Conservation (phyloP, 768 basidiomycete genomes). For the Leccinum longicurvipes region DNA sequence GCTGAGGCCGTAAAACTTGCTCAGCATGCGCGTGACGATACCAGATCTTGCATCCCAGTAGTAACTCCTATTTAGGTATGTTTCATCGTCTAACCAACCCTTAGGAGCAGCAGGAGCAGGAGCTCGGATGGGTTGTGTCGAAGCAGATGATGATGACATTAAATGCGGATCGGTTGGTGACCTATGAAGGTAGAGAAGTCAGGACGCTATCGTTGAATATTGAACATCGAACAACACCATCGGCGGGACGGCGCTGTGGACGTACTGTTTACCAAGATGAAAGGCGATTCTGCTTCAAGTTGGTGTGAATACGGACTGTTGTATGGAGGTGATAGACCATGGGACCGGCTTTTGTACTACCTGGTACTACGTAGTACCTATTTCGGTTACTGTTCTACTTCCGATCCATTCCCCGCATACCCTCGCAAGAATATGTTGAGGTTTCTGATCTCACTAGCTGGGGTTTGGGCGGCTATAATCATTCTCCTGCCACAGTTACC, state of each 20-base stretch:
- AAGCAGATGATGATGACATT: background rate
- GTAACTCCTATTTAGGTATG: background rate
- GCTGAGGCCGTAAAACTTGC: background rate
- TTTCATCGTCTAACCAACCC: constrained; percentile 1
- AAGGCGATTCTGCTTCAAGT: too few relatives aligned
- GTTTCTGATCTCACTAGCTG: too few relatives aligned
- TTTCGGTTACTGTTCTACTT: too few relatives aligned
- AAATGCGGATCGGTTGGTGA: background rate
- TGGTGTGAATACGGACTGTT: too few relatives aligned
- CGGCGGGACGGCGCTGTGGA: background rate
- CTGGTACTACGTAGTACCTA: too few relatives aligned
- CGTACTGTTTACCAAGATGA: background rate
- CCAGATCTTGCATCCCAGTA: background rate
- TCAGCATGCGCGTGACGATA: background rate
- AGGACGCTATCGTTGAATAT: background rate
- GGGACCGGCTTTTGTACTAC: too few relatives aligned
- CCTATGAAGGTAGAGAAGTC: background rate
- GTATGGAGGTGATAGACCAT: too few relatives aligned
- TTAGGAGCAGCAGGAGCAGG: background rate
- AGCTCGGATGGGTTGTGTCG: background rate
- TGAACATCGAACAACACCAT: background rate
- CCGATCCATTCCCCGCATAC: too few relatives aligned
- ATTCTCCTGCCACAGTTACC: too few relatives aligned
- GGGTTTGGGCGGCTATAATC: too few relatives aligned
- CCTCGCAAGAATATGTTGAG: too few relatives aligned